A percentile compares a stretch with the other conserved stretches of the same genome.
Conservation (phyloP, 75 land plant species). For the Ceratopteris richardii region DNA sequence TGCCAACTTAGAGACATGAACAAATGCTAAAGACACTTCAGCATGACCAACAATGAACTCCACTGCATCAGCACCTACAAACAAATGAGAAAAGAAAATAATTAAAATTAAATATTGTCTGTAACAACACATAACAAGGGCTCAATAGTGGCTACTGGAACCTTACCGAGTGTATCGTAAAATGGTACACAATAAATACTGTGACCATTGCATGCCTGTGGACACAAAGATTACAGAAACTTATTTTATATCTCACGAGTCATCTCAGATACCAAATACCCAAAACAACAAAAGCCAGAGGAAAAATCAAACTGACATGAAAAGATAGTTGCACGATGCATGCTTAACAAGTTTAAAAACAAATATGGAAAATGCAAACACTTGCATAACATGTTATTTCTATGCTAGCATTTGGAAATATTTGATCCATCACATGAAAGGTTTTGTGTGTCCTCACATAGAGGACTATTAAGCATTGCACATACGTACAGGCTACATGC, state of each 20-base stretch:
- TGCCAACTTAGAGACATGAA: conserved; percentile 66
- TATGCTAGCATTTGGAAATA: too few relatives aligned
- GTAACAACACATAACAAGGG: background rate
- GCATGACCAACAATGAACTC: conserved; percentile 87
- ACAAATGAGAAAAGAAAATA: background rate
- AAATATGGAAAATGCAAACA: too few relatives aligned
- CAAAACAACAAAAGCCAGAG: too few relatives aligned
- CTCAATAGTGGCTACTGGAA: background rate
- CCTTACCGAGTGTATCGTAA: conserved; percentile 95
- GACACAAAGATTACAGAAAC: background rate
- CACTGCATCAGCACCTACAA: conserved; percentile 88
- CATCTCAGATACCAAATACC: too few relatives aligned
- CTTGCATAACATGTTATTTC: too few relatives aligned
- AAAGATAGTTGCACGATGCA: too few relatives aligned
- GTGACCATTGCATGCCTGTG: conserved; percentile 96
- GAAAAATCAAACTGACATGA: too few relatives aligned
- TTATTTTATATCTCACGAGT: background rate
- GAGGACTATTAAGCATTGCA: too few relatives aligned
- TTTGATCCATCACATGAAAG: too few relatives aligned
- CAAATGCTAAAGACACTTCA: conserved; percentile 79
- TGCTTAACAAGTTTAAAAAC: too few relatives aligned
- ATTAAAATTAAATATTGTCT: background rate
- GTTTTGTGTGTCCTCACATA: too few relatives aligned
- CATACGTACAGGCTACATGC: too few relatives aligned
- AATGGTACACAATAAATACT: conserved; percentile 92